These are phyloP conservation scores for Poteriospumella lacustris DNA, from an alignment of 108 stramenopile genomes.

Conservation along the genomic window DNA sequence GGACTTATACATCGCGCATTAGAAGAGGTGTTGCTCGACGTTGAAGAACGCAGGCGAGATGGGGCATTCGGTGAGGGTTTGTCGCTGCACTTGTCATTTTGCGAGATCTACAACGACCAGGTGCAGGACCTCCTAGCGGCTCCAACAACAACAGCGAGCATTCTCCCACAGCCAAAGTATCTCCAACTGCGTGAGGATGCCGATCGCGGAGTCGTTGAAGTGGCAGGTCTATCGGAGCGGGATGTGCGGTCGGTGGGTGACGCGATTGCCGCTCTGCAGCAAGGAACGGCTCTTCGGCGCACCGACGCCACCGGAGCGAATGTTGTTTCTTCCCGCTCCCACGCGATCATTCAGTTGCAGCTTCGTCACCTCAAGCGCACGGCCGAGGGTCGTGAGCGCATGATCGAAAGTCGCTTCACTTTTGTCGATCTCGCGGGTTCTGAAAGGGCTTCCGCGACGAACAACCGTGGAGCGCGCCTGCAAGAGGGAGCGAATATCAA, in stretches of 20 bases:
- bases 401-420: constrained; percentile 21
- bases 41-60: constrained; percentile 37
- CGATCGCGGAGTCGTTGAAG: constrained; percentile 18
- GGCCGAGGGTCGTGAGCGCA: neutral
- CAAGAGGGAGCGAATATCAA: constrained; percentile 40
- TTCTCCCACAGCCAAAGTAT: neutral
- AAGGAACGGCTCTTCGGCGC: neutral
- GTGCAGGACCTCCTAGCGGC: constrained; percentile 44
- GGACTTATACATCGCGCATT: neutral
- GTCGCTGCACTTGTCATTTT: constrained; percentile 45
- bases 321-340: neutral
- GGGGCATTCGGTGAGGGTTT: no score
- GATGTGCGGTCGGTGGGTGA: no score
- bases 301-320: constrained; percentile 25
- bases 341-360: constrained; percentile 34
- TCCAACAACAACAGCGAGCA: no score
- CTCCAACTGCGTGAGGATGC: constrained; percentile 13
- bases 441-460: constrained; percentile 24
- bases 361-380: neutral
- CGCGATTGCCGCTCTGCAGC: neutral
- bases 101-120: constrained; percentile 55
- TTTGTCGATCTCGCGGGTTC: constrained; percentile 35
- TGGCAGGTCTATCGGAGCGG: no score
- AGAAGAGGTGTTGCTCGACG: neutral
- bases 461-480: constrained; percentile 15